phyloP scores from a whole-genome alignment of 805 yeast genomes.

The Candida pseudofarinosa region DNA sequence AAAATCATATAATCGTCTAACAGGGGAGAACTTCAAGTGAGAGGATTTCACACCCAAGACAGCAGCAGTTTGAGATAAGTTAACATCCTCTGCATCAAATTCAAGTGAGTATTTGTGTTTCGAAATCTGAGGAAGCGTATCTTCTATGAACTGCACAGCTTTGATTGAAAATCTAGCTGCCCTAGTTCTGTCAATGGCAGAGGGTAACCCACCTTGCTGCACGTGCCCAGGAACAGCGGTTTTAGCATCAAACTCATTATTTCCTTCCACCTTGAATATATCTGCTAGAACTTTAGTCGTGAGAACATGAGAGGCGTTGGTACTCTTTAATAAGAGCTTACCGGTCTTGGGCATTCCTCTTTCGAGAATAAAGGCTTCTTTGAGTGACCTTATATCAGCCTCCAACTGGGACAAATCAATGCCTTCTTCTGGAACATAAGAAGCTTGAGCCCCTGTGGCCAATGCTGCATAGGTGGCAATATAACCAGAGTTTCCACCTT shows the following conservation, averaged over 20 bases:
- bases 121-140: constrained; percentile 22
- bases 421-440: constrained; percentile 86
- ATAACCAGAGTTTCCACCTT: constrained; percentile 96
- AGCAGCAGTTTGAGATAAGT: constrained; percentile 53
- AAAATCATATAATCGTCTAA: constrained; percentile 74
- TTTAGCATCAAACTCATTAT: constrained; percentile 78
- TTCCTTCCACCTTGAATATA: constrained; percentile 75
- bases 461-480: constrained; percentile 83
- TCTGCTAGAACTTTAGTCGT: constrained; percentile 79
- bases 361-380: constrained; percentile 66
- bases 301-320: constrained; percentile 76
- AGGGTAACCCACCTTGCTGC: constrained; percentile 95
- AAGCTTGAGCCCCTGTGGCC: constrained; percentile 86
- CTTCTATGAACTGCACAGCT: constrained; percentile 85
- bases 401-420: constrained; percentile 64
- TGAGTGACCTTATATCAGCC: constrained; percentile 69
- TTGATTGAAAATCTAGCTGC: constrained; percentile 88
- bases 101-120: constrained; percentile 23
- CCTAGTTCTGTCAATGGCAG: constrained; percentile 88
- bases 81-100: constrained; percentile 29
- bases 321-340: constrained; percentile 78
- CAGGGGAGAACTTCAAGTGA: constrained; percentile 67
- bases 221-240: constrained; percentile 98
- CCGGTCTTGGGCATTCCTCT: constrained; percentile 81
- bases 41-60: constrained; percentile 83